Conservation (phyloP, 805 yeast species). For the Debaryomyces hansenii region DNA sequence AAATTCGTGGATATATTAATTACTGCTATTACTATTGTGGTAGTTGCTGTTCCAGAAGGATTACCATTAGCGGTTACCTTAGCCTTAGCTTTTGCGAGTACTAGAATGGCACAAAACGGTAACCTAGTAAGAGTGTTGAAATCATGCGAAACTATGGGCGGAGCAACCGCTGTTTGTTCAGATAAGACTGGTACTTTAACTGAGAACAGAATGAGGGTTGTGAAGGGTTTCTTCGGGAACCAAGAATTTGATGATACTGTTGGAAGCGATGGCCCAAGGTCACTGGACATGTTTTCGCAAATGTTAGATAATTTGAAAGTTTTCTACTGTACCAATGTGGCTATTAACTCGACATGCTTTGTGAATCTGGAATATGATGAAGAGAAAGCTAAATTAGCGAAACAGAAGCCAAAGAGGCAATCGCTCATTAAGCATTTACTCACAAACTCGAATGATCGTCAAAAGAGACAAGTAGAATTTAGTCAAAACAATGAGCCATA, state of each 20-base stretch:
- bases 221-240: constrained; percentile 66
- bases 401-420: constrained; percentile 27
- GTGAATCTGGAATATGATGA: constrained; percentile 56
- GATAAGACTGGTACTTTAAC: constrained; percentile 98
- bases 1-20: constrained; percentile 82
- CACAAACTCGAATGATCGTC: constrained; percentile 8
- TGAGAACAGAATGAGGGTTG: constrained; percentile 90
- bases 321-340: constrained; percentile 53
- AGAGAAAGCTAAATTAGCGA: constrained; percentile 23
- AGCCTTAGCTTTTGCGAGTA: constrained; percentile 96
- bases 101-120: constrained; percentile 96
- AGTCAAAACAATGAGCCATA: constrained; percentile 52
- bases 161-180: constrained; percentile 95
- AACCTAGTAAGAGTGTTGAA: constrained; percentile 91
- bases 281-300: constrained; percentile 20
- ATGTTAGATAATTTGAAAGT: constrained; percentile 21
- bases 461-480: constrained; percentile 9
- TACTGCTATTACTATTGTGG: constrained; percentile 88
- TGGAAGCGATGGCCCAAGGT: constrained; percentile 17
- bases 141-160: constrained; percentile 98
- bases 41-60: constrained; percentile 99
- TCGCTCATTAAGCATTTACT: constrained; percentile 29
- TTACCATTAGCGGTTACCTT: constrained; percentile 95
- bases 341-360: constrained; percentile 87
- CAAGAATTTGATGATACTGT: constrained; percentile 52